Conservation (phyloP, 345 rosid species). For the Hibiscus mutabilis region DNA sequence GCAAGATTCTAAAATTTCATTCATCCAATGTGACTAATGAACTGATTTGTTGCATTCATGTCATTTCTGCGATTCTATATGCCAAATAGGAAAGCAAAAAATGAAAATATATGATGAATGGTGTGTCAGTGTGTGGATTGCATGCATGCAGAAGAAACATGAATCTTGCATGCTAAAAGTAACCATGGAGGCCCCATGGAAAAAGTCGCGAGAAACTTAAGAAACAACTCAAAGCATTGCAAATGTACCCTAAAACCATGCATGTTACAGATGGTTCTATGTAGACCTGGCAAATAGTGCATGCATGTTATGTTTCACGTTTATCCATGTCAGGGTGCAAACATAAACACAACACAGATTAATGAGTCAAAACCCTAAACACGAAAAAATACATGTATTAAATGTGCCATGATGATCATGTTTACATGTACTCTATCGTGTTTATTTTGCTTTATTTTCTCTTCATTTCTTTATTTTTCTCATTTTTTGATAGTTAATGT, state of each 20-base stretch:
- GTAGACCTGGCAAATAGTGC: no score
- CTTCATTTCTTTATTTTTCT: no score
- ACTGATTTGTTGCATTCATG: neutral
- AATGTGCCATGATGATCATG: no score
- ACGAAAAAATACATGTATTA: no score
- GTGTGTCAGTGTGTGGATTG: neutral
- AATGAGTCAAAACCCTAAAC: no score
- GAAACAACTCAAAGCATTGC: neutral
- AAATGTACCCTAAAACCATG: neutral
- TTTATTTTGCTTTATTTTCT: no score
- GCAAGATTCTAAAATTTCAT: neutral
- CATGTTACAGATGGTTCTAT: no score
- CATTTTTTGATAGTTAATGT: no score
- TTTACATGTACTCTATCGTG: no score
- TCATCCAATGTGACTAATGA: neutral
- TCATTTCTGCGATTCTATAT: neutral
- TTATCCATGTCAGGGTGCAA: no score
- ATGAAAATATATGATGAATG: neutral
- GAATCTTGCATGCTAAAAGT: neutral
- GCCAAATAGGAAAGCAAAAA: neutral
- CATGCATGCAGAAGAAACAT: neutral
- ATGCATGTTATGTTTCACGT: no score
- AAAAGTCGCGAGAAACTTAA: neutral
- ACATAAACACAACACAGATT: no score
- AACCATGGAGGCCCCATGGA: neutral